Evolutionary conservation across 1,139 yeast species (phyloP).

Genomic region (Geotrichum candidum): DNA sequence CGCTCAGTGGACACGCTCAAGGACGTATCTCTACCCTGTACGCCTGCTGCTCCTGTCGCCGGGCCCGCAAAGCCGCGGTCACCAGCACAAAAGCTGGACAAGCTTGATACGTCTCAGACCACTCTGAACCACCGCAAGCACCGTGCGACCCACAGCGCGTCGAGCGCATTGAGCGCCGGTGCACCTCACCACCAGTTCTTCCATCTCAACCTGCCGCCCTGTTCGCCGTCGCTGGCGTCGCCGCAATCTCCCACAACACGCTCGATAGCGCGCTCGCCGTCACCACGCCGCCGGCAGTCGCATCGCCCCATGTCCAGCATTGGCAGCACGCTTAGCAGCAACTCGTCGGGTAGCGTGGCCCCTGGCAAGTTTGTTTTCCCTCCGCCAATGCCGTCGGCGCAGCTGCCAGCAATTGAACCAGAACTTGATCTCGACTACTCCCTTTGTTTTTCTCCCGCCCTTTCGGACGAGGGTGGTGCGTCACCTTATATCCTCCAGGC

Average conservation of each 20-base stretch:
- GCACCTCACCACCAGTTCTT: not conserved
- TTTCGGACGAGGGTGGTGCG: not conserved
- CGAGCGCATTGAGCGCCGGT: not conserved
- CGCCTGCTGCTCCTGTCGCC: not conserved
- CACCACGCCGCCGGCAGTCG: not conserved
- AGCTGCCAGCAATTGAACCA: not conserved
- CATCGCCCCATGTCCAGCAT: not conserved
- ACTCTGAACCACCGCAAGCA: not conserved
- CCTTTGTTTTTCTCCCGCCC: not conserved
- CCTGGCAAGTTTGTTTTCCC: not conserved
- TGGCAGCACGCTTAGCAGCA: not conserved
- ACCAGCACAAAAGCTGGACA: not conserved
- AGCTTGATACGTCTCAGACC: not conserved
- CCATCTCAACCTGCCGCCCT: not conserved
- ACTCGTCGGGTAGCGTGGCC: not conserved
- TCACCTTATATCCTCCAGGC: constrained; percentile 24
- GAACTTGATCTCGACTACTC: not conserved
- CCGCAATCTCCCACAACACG: not conserved
- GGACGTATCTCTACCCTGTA: not conserved
- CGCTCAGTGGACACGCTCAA: not conserved
- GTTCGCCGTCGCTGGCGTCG: not conserved
- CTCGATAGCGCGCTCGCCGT: not conserved
- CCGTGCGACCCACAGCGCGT: not conserved
- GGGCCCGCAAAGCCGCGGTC: not conserved
- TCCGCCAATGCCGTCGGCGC: not conserved